A percentile compares a stretch with the other conserved stretches of the same genome.
These are phyloP conservation scores for Aspergillus ruber DNA, from an alignment of 2,329 filamentous ascomycete genomes.

Conservation along the genomic window DNA sequence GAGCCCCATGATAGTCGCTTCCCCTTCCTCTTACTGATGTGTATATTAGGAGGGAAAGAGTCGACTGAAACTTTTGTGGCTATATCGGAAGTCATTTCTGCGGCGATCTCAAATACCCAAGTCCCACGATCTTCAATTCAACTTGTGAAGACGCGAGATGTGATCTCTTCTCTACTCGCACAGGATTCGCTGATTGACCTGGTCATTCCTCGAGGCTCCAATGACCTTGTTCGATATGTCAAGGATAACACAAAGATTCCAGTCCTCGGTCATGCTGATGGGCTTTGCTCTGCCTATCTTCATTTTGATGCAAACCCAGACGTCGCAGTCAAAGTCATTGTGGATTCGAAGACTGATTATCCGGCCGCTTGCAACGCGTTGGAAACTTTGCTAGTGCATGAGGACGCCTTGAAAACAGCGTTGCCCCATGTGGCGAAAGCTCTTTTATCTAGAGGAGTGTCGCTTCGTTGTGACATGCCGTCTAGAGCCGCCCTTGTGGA, in stretches of 20 bases:
- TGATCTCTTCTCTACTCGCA: slow-evolving; percentile 77
- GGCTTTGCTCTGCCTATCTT: slow-evolving; percentile 81
- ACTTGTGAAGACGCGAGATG: slow-evolving; percentile 87
- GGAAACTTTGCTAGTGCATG: slow-evolving; percentile 85
- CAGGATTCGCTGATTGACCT: slow-evolving; percentile 87
- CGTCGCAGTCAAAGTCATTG: slow-evolving; percentile 67
- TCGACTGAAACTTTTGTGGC: slow-evolving; percentile 91
- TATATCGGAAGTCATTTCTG: slow-evolving; percentile 78
- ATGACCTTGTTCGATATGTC: slow-evolving; percentile 83
- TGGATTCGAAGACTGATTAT: slow-evolving; percentile 92
- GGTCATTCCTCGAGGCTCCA: slow-evolving; percentile 85
- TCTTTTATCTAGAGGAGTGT: slow-evolving; percentile 69
- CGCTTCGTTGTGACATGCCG: slow-evolving; percentile 67
- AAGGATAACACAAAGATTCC: slow-evolving; percentile 90
- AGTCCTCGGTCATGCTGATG: slow-evolving; percentile 92
- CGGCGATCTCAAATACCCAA: slow-evolving; percentile 62
- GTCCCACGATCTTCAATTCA: slow-evolving; percentile 87
- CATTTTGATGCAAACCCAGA: slow-evolving; percentile 67
- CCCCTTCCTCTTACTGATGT: slow-evolving; percentile 1
- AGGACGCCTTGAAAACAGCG: slow-evolving; percentile 58
- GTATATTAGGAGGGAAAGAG: slow-evolving; percentile 71
- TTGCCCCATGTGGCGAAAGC: slow-evolving; percentile 68
- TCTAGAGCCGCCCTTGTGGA: slow-evolving; percentile 59
- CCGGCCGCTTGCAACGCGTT: slow-evolving; percentile 90
- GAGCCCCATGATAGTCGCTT: background rate